phyloP scores from a whole-genome alignment of 306 rosid species.

The Malus domestica region DNA sequence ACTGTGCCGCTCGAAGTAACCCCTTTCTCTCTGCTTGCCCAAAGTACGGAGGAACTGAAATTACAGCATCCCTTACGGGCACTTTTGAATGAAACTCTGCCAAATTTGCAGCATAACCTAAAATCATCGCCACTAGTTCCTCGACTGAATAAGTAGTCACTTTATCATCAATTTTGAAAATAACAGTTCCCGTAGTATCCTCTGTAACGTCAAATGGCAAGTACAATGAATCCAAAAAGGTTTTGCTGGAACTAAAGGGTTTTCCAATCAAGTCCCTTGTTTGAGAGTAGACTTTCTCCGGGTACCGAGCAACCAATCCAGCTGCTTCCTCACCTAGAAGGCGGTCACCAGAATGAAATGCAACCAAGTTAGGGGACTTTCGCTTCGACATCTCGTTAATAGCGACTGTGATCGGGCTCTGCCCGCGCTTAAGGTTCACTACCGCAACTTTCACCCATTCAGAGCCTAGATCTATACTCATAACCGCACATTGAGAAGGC shows the following conservation, averaged over 20 bases:
- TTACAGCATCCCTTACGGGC: slow-evolving; percentile 68
- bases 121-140: slow-evolving; percentile 77
- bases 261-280: slow-evolving; percentile 73
- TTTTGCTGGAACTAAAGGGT: slow-evolving; percentile 44
- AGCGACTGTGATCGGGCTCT: slow-evolving; percentile 81
- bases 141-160: slow-evolving; percentile 48
- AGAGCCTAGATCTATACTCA: slow-evolving; percentile 96
- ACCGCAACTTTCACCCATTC: slow-evolving; percentile 86
- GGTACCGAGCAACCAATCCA: slow-evolving; percentile 78
- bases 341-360: slow-evolving; percentile 75
- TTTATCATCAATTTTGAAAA: slow-evolving; percentile 46
- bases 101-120: slow-evolving; percentile 55
- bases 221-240: slow-evolving; percentile 52
- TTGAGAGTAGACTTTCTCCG: slow-evolving; percentile 76
- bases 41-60: slow-evolving; percentile 85
- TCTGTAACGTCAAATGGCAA: slow-evolving; percentile 61
- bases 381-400: slow-evolving; percentile 97
- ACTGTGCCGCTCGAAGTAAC: slow-evolving; percentile 67
- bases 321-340: slow-evolving; percentile 92
- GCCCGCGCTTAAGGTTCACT: slow-evolving; percentile 91
- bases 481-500: slow-evolving; percentile 82
- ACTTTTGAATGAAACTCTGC: slow-evolving; percentile 90
- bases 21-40: slow-evolving; percentile 92
- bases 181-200: slow-evolving; percentile 55
- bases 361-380: slow-evolving; percentile 73